These are phyloP conservation scores for Cardamine occulta DNA, from an alignment of 345 rosid species.

Conservation along the genomic window DNA sequence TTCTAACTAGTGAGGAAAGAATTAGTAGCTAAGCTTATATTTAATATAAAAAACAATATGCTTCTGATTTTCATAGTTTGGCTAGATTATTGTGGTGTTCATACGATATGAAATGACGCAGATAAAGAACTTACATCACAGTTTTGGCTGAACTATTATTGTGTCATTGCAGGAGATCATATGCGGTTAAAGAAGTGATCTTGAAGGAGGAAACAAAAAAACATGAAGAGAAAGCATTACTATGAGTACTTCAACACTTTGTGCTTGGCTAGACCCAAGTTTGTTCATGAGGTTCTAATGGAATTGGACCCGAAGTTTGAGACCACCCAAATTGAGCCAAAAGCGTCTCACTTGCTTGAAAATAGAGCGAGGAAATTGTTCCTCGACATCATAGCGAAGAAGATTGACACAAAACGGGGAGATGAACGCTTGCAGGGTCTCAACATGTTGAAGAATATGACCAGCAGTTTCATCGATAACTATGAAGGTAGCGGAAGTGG, in stretches of 20 bases:
- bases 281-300: constrained; percentile 68
- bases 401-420: constrained; percentile 60
- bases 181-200: constrained; percentile 10
- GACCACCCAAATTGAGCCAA: constrained; percentile 48
- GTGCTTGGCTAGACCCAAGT: constrained; percentile 86
- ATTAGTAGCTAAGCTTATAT: too few relatives aligned
- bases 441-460: constrained; percentile 75
- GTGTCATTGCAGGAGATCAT: constrained; percentile 5
- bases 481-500: constrained; percentile 62
- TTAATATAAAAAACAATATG: too few relatives aligned
- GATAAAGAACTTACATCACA: too few relatives aligned
- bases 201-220: not conserved
- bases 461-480: constrained; percentile 72
- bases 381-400: constrained; percentile 75
- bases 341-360: constrained; percentile 73
- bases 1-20: too few relatives aligned
- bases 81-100: too few relatives aligned
- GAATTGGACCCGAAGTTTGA: constrained; percentile 66
- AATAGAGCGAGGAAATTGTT: constrained; percentile 81
- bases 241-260: constrained; percentile 94
- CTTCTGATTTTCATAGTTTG: too few relatives aligned
- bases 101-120: too few relatives aligned
- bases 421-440: constrained; percentile 80
- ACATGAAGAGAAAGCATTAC: constrained; percentile 72
- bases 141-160: too few relatives aligned